Evolutionary conservation across 352 stramenopile genomes (phyloP).

Genomic region (Phytopythium ostracodes): DNA sequence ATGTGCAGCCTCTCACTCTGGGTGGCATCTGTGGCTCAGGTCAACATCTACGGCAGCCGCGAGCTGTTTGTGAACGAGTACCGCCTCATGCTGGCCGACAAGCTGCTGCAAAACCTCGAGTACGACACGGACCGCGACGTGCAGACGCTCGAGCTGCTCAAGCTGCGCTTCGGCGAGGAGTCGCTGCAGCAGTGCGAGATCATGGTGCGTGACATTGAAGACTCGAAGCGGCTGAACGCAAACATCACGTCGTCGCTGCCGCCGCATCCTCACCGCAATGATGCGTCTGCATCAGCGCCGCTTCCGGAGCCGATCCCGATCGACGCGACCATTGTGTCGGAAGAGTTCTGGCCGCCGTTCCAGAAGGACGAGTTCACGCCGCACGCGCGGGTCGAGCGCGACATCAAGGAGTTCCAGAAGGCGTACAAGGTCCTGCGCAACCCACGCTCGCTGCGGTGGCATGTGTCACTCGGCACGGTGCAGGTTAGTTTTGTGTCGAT

Average conservation of each 20-base stretch:
- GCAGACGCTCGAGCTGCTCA: slow-evolving; percentile 96
- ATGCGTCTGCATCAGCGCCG: neutral
- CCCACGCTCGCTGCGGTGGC: slow-evolving; percentile 91
- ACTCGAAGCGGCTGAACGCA: slow-evolving; percentile 93
- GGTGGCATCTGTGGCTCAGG: slow-evolving; percentile 18
- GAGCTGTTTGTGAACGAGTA: slow-evolving; percentile 99
- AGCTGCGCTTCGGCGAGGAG: slow-evolving; percentile 94
- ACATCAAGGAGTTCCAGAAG: slow-evolving; percentile 86
- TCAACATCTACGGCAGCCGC: slow-evolving; percentile 98
- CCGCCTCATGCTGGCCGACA: slow-evolving; percentile 96
- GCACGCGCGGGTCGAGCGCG: slow-evolving; percentile 76
- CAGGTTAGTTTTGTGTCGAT: slow-evolving; percentile 51
- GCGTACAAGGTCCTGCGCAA: slow-evolving; percentile 94
- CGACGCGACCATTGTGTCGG: slow-evolving; percentile 94
- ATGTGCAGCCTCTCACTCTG: neutral
- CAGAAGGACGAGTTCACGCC: slow-evolving; percentile 90
- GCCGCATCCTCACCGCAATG: slow-evolving; percentile 4
- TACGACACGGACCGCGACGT: slow-evolving; percentile 94
- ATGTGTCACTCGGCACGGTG: slow-evolving; percentile 91
- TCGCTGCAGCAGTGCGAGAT: slow-evolving; percentile 96
- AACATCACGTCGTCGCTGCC: slow-evolving; percentile 75
- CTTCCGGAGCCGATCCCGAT: slow-evolving; percentile 22
- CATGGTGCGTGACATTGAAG: slow-evolving; percentile 97
- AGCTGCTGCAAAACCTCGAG: slow-evolving; percentile 91
- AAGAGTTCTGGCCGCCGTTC: slow-evolving; percentile 97